Conservation (phyloP, 2,329 filamentous ascomycete species). For the Aspergillus puulaauensis region DNA sequence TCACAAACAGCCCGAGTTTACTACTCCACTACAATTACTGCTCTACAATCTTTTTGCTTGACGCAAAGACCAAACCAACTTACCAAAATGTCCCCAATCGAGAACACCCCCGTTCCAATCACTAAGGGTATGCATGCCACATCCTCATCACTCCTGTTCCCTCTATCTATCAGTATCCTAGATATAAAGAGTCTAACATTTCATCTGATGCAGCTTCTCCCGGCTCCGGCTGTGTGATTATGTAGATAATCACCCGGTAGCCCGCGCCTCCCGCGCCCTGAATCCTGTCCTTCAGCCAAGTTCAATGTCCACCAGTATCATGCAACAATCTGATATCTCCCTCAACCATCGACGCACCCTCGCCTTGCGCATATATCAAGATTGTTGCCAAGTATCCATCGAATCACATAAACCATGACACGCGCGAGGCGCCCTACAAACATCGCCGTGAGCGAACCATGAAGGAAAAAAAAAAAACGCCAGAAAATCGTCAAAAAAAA, state of each 20-base stretch:
- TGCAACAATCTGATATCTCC: too few species aligned
- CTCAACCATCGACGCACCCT: too few species aligned
- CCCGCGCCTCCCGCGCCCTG: background rate
- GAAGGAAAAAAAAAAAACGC: background rate
- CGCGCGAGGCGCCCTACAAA: background rate
- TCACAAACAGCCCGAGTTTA: background rate
- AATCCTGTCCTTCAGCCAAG: background rate
- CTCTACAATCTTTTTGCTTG: constrained; percentile 15
- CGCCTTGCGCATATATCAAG: too few species aligned
- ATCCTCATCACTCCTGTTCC: background rate
- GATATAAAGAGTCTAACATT: background rate
- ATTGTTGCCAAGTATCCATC: background rate
- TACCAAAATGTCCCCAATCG: constrained; percentile 26
- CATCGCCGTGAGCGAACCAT: background rate
- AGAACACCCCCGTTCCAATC: constrained; percentile 18
- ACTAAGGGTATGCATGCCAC: constrained; percentile 22
- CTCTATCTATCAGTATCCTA: background rate
- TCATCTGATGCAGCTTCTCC: constrained; percentile 18
- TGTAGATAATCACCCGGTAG: constrained; percentile 21
- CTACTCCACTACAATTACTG: background rate
- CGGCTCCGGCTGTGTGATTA: constrained; percentile 31
- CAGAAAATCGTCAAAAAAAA: background rate
- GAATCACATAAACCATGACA: background rate
- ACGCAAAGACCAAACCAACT: constrained; percentile 14
- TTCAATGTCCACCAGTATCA: too few species aligned